Percentiles rank a stretch among this genome's conserved stretches.
Conservation (phyloP, 2,329 filamentous ascomycete species). For the Claviceps sp. region DNA sequence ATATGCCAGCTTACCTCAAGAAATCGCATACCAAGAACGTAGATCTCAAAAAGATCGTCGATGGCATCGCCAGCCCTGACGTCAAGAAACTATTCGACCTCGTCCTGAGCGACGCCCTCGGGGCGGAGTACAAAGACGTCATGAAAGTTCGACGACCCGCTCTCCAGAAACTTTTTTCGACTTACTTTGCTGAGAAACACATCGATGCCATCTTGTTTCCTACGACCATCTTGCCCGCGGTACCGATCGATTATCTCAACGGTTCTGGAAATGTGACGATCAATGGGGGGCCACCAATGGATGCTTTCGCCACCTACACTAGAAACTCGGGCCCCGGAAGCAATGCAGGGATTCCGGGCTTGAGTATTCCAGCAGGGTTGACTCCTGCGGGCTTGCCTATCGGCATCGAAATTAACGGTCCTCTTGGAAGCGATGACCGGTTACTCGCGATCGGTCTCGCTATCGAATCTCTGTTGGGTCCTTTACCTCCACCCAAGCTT, state of each 20-base stretch:
- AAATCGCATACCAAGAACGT: slow-evolving; percentile 3
- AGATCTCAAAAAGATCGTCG: slow-evolving; percentile 2
- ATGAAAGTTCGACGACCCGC: slow-evolving; percentile 8
- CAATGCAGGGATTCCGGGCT: slow-evolving; percentile 9
- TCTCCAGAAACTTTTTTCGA: slow-evolving; percentile 7
- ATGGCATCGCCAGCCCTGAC: slow-evolving; percentile 4
- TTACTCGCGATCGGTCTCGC: slow-evolving; percentile 7
- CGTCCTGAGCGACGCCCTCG: slow-evolving; percentile 3
- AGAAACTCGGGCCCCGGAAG: slow-evolving; percentile 7
- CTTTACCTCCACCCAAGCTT: slow-evolving; percentile 3
- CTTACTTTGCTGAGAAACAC: slow-evolving; percentile 5
- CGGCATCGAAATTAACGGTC: slow-evolving; percentile 9
- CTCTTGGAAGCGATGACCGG: slow-evolving; percentile 6
- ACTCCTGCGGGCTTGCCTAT: slow-evolving; percentile 6
- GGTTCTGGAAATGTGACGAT: slow-evolving; percentile 8
- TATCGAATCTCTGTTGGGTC: slow-evolving; percentile 7
- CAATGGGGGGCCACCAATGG: slow-evolving; percentile 8
- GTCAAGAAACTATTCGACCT: not conserved
- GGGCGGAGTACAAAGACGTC: slow-evolving; percentile 3
- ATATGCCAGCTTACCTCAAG: slow-evolving; percentile 7
- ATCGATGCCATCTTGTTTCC: slow-evolving; percentile 9
- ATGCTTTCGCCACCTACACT: slow-evolving; percentile 6
- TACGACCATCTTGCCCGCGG: slow-evolving; percentile 9
- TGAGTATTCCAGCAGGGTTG: slow-evolving; percentile 8
- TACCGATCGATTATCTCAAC: slow-evolving; percentile 5